Base-by-base conservation (phyloP, 352 stramenopile species). In the Phytophthora sp. region DNA sequence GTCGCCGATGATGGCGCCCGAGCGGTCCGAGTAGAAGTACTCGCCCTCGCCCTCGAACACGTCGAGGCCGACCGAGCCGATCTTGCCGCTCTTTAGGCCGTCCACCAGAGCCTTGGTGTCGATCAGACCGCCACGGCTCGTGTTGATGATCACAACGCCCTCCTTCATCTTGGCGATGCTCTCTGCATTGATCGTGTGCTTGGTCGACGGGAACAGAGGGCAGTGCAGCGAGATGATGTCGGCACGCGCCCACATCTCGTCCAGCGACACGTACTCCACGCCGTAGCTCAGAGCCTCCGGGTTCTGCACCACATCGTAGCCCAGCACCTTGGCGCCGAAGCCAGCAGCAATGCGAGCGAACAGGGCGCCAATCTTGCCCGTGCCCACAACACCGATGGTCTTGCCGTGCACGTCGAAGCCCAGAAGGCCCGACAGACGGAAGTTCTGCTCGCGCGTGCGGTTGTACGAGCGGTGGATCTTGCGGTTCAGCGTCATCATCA, bases 191-290 rank as follows among this genome's bases (percentile, higher is more conserved):
- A 97, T 87, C 23, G 84, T 86, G 74, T 98, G 89, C 20, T 85
- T 79, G 4, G 88, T 98, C 0, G 73, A 68, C 17, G 79, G 78
- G 51, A 96, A 80, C 1, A 97, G 70, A 11, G 92, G 92, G 50
- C 81, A 83, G 68, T 96, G 85, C 12, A 96, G 75, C 56, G 87
- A 92, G 30, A 98, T 91, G 58, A 98, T 87, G 63, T 98, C 89
- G 7, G 80, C 81, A 21, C 88, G 60, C 4, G 32, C 46, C 66
- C 76, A 81, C 15, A 91, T 76, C 44, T 88, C 75, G 34, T 91
- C 82, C 9, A 79, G 60, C 26, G 60, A 68, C 18, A 85, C 70
- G 66, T 71, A 71, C 49, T 71, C 77, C 3, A 66, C 48, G 37
- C 62, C 62, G 35, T 71, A 62, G 49, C 62, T 71, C 43, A 71